Evolutionary conservation across 495 filamentous ascomycete genomes (phyloP).

Genomic region (Xylaria bambusicola): DNA sequence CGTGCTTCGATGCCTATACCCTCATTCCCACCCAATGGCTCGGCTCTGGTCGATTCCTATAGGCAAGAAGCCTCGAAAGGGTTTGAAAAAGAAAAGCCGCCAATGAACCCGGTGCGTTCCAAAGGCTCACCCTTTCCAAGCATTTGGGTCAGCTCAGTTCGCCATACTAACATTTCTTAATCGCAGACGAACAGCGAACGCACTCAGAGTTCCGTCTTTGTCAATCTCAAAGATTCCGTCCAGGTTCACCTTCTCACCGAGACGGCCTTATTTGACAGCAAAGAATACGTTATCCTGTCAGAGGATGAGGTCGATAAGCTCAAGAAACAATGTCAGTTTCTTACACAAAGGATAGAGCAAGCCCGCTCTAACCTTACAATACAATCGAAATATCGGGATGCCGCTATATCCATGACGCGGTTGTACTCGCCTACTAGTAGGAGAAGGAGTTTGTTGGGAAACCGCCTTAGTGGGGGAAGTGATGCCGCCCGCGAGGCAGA

Average conservation of each 20-base stretch:
- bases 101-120: conserved; percentile 51
- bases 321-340: conserved; percentile 76
- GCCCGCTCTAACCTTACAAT: conserved; percentile 81
- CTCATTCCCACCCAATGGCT: conserved; percentile 32
- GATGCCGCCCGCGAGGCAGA: conserved; percentile 61
- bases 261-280: conserved; percentile 86
- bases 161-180: conserved; percentile 21
- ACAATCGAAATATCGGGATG: conserved; percentile 91
- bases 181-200: conserved; percentile 40
- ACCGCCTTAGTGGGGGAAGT: conserved; percentile 41
- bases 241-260: conserved; percentile 87
- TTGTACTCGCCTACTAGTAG: conserved; percentile 61
- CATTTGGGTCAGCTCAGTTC: conserved; percentile 1
- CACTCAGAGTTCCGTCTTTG: conserved; percentile 43
- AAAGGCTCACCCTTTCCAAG: not conserved
- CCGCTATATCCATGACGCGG: conserved; percentile 78
- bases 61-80: conserved; percentile 44
- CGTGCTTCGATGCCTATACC: conserved; percentile 24
- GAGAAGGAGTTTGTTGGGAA: conserved; percentile 57
- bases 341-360: conserved; percentile 75
- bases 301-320: conserved; percentile 87
- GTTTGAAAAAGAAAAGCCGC: conserved; percentile 46
- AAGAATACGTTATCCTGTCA: conserved; percentile 78
- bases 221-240: conserved; percentile 56
- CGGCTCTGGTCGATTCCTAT: conserved; percentile 50